Base-by-base conservation (phyloP, 73 alveolate genomes). In the Symbiodinium pilosum region DNA sequence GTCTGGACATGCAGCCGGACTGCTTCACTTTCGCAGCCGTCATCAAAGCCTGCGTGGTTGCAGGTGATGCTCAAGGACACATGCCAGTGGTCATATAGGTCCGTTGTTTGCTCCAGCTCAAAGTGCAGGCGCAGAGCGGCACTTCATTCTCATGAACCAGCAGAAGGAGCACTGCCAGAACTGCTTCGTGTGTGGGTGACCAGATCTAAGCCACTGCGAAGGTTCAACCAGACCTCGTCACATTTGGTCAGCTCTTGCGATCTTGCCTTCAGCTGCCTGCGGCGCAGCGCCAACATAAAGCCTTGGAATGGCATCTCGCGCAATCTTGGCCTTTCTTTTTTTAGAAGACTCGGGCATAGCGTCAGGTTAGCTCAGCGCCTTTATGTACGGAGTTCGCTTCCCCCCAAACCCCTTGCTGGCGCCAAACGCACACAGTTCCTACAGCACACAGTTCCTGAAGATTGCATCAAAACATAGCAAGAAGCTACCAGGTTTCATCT, bases 171-270 rank as follows among this genome's bases (percentile, higher is more conserved):
- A 4, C 9, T 16, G 43, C 26, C 12, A 20, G 87, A 51, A 30
- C 39, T 36, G 52, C 14, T 30, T 11, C 21, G 47, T 8, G 14
- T 32, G 39, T 75, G 11, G 8, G 30, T 9, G 36, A 28, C 89
- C 18, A 11, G 89, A 18, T 16, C 42, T 41, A 12, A 20, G 40
- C 38, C 4, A 26, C 40, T 30, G 32, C 51, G 28, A 34, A 87
- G 94, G 94, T 87, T 20, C 44, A 5, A 9, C 95, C 95, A 89
- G 95, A 89, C 51, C 87, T 89, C 40, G 28, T 69, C 24, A 43
- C 43, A 43, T 89, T 89, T 64, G 95, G 95, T 32, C 39, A 64
- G 39, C 36, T 89, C 77, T 36, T 83, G 28, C 92, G 43, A 21
- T 42, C 56, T 39, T 32, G 92, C 69, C 30, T 38, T 28, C 2